Evolutionary conservation across 768 basidiomycete genomes (phyloP).

Genomic region (Mycena metata): DNA sequence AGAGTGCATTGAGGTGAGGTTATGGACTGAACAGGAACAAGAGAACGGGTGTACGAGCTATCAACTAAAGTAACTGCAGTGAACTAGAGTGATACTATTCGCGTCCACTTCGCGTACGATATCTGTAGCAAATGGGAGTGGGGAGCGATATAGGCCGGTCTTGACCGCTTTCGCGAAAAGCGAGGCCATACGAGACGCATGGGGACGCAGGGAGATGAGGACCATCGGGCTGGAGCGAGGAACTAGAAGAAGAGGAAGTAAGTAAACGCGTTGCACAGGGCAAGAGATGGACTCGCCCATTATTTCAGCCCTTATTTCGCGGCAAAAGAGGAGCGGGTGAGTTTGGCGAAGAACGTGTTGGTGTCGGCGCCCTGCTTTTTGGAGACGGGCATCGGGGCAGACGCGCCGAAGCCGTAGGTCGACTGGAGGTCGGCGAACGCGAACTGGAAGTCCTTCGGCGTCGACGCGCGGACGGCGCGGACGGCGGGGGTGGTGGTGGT

Average conservation of each 20-base stretch:
- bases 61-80: not conserved
- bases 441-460: slow-evolving; percentile 11
- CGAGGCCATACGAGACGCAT: too few species aligned
- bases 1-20: too few species aligned
- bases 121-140: not conserved
- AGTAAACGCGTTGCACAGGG: not conserved
- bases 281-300: not conserved
- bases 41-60: too few species aligned
- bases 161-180: not conserved
- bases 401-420: slow-evolving; percentile 17
- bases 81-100: not conserved
- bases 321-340: slow-evolving; percentile 2
- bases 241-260: too few species aligned
- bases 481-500: too few species aligned
- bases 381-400: slow-evolving; percentile 19
- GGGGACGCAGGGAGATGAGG: too few species aligned
- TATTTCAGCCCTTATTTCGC: too few species aligned
- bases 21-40: too few species aligned
- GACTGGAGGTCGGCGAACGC: slow-evolving; percentile 23
- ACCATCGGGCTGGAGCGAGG: too few species aligned
- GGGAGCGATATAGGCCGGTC: not conserved
- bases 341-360: too few species aligned
- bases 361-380: not conserved
- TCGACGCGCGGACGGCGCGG: not conserved
- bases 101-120: not conserved